Evolutionary conservation across 805 yeast genomes (phyloP), one percentile per base, ranked within the genome.

Genomic region (Deakozyma indianensis): DNA sequence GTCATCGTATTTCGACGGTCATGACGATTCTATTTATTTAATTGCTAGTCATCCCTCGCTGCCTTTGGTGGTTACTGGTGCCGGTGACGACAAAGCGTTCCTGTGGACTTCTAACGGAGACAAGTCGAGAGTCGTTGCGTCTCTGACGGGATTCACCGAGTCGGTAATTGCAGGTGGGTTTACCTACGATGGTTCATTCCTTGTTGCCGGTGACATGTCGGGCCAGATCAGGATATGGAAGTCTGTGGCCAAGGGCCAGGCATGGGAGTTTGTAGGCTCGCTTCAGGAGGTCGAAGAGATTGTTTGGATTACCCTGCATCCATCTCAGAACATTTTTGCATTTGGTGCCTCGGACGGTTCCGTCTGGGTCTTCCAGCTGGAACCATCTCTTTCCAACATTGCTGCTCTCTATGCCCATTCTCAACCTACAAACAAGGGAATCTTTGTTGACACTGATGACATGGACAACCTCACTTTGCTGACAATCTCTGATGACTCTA

Each of bases 291-390:
- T 83, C 41, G 95, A 84, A 54, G 99, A 92, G 66, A 75, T 92
- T 5, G 77, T 79, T 41, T 87, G 95, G 94, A 69, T 90, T 44
- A 63, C 71, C 24, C 71, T 77, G 44, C 98, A 92, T 64, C 95
- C 96, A 23, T 67, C 68, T 20, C 80, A 79, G 57, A 62, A 63
- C 23, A 73, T 84, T 42, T 85, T 90, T 67, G 96, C 97, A 14
- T 85, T 84, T 58, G 96, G 97, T 50, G 90, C 86, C 21, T 68
- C 71, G 4, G 96, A 88, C 62, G 98, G 98, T 2, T 81, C 95
- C 0, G 94, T 88, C 2, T 90, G 96, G 95, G 85, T 81, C 23
- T 92, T 87, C 59, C 84, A 80, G 56, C 71, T 88, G 35, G 78
- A 74, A 48, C 74, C 81, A 43, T 62, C 74, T 9, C 63, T 32